A percentile compares a stretch with the other conserved stretches of the same genome.
Conservation (phyloP, 495 filamentous ascomycete genomes). For the Penicillium cataractarum region DNA sequence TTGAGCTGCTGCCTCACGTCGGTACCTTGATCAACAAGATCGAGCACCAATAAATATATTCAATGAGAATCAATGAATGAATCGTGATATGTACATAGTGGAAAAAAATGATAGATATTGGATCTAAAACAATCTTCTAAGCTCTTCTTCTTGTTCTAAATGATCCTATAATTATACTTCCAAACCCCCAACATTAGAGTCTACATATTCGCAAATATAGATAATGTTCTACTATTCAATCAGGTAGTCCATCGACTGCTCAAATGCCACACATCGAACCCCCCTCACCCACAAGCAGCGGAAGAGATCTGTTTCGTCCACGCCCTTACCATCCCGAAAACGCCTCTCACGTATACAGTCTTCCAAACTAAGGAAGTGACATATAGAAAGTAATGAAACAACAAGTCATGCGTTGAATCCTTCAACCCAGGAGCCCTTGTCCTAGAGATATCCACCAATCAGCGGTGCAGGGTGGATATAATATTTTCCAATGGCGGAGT, state of each 20-base stretch:
- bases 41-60: slow-evolving; percentile 32
- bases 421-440: no score
- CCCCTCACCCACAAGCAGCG: not conserved
- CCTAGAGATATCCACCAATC: slow-evolving; percentile 13
- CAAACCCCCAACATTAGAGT: no score
- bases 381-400: not conserved
- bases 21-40: slow-evolving; percentile 47
- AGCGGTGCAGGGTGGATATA: slow-evolving; percentile 18
- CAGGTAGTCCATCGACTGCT: not conserved
- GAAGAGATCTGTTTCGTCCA: not conserved
- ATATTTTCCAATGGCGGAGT: slow-evolving; percentile 23
- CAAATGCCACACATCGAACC: not conserved
- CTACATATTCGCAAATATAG: not conserved
- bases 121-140: not conserved
- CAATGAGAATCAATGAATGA: not conserved
- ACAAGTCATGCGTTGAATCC: not conserved
- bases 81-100: slow-evolving; percentile 6
- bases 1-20: slow-evolving; percentile 52
- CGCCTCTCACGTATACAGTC: not conserved
- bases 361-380: not conserved
- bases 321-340: not conserved
- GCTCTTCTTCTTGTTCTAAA: not conserved
- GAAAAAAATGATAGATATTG: not conserved
- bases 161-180: not conserved
- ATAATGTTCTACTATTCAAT: not conserved